Percentiles rank a stretch among this genome's conserved stretches.
Conservation (phyloP, 202 grass and related monocot species). For the Alloteropsis angusta region DNA sequence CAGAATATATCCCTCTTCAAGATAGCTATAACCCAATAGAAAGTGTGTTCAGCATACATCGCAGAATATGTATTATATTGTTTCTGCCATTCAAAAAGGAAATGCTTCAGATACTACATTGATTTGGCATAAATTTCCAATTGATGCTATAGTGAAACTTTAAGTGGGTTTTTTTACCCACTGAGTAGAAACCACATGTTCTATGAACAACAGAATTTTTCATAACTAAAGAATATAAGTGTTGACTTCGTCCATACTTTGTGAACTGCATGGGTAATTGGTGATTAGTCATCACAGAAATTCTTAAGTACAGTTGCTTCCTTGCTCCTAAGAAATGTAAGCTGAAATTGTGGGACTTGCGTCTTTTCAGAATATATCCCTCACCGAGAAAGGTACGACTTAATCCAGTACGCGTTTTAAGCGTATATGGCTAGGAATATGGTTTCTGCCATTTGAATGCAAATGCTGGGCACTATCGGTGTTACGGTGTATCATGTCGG, state of each 20-base stretch:
- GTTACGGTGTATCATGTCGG: neutral
- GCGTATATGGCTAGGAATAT: neutral
- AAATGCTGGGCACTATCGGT: neutral
- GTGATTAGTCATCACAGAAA: neutral
- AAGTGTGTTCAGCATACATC: neutral
- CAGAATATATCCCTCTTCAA: conserved; percentile 25
- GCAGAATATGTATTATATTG: neutral
- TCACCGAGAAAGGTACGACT: neutral
- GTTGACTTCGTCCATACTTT: neutral
- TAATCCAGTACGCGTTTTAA: neutral
- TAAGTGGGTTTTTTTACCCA: neutral
- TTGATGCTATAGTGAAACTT: neutral
- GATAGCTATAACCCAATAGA: neutral
- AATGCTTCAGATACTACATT: neutral
- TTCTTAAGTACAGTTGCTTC: neutral
- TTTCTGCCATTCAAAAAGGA: neutral
- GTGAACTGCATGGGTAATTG: neutral
- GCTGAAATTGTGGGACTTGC: neutral
- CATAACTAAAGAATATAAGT: neutral
- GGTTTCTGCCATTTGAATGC: neutral
- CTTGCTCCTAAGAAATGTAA: neutral
- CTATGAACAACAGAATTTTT: neutral
- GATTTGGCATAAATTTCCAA: neutral
- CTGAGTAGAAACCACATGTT: neutral
- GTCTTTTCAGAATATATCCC: conserved; percentile 19